Conservation (phyloP, 768 basidiomycete species). For the Panellus pusillus region DNA sequence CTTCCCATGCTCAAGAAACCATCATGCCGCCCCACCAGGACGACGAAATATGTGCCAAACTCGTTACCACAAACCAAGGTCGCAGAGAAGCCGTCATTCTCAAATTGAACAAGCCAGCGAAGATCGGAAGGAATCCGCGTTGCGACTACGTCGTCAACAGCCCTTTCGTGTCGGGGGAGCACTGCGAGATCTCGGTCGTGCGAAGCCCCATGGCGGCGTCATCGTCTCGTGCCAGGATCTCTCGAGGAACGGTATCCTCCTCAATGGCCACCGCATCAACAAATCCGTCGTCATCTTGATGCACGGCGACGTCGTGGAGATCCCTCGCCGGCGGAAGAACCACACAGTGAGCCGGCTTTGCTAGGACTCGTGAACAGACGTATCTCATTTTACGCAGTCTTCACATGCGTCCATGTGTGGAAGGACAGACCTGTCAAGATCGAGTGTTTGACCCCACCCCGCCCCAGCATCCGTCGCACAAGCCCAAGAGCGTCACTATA, state of each 20-base stretch:
- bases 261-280: conserved; percentile 69
- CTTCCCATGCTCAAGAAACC: neutral
- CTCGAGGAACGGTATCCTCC: conserved; percentile 72
- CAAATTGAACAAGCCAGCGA: conserved; percentile 60
- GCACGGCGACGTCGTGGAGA: conserved; percentile 70
- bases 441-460: conserved; percentile 60
- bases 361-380: neutral
- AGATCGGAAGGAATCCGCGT: conserved; percentile 71
- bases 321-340: conserved; percentile 47
- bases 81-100: conserved; percentile 70
- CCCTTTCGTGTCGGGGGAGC: conserved; percentile 62
- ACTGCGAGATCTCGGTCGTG: conserved; percentile 67
- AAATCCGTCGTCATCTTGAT: conserved; percentile 71
- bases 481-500: conserved; percentile 47
- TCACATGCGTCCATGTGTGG: conserved; percentile 63
- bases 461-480: conserved; percentile 51
- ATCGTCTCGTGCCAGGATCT: conserved; percentile 84
- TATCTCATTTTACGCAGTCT: conserved; percentile 41
- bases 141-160: conserved; percentile 72
- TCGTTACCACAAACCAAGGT: conserved; percentile 61
- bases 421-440: conserved; percentile 53
- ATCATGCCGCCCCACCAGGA: conserved; percentile 15
- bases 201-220: conserved; percentile 69
- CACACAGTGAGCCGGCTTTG: conserved; percentile 46
- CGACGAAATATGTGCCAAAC: conserved; percentile 64